Evolutionary conservation across 495 filamentous ascomycete species (phyloP).

Genomic region (Pseudoneurospora amorphoporcata): DNA sequence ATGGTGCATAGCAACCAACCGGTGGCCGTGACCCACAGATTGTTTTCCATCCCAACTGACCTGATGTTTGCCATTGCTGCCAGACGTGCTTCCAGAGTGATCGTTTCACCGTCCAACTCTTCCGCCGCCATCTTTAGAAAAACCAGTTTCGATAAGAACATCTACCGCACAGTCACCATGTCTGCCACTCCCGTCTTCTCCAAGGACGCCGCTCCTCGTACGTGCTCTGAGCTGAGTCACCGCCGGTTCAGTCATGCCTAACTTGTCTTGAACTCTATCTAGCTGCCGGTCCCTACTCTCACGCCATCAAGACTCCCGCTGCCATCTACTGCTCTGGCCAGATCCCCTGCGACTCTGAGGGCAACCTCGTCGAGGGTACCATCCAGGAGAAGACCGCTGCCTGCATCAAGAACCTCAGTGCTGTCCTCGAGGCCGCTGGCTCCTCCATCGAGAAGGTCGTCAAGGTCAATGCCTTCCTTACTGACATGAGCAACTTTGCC

Average conservation of each 20-base stretch:
- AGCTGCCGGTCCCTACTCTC: slow-evolving; percentile 57
- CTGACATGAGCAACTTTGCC: slow-evolving; percentile 73
- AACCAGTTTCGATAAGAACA: slow-evolving; percentile 3
- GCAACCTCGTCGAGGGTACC: slow-evolving; percentile 62
- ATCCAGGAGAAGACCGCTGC: slow-evolving; percentile 66
- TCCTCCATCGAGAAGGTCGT: slow-evolving; percentile 64
- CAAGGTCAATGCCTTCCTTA: slow-evolving; percentile 76
- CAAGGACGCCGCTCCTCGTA: slow-evolving; percentile 42
- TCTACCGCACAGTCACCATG: slow-evolving; percentile 25
- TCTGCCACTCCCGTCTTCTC: slow-evolving; percentile 40
- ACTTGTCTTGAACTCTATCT: neutral
- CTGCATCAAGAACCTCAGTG: slow-evolving; percentile 70
- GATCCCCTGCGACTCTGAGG: slow-evolving; percentile 69
- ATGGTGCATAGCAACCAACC: neutral
- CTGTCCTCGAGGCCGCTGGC: slow-evolving; percentile 67
- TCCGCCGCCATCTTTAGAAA: neutral
- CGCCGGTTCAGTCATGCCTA: neutral
- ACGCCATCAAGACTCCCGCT: slow-evolving; percentile 74
- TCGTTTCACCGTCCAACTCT: neutral
- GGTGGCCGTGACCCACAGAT: neutral
- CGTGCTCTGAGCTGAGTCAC: slow-evolving; percentile 13
- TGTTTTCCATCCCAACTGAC: neutral
- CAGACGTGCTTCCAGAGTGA: slow-evolving; percentile 9
- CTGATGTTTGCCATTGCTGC: slow-evolving; percentile 9
- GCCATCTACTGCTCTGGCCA: slow-evolving; percentile 90